A percentile compares a stretch with the other conserved stretches of the same genome.
These are phyloP conservation scores for Globisporangium irregulare DNA, from an alignment of 352 stramenopile genomes.

Conservation along the genomic window DNA sequence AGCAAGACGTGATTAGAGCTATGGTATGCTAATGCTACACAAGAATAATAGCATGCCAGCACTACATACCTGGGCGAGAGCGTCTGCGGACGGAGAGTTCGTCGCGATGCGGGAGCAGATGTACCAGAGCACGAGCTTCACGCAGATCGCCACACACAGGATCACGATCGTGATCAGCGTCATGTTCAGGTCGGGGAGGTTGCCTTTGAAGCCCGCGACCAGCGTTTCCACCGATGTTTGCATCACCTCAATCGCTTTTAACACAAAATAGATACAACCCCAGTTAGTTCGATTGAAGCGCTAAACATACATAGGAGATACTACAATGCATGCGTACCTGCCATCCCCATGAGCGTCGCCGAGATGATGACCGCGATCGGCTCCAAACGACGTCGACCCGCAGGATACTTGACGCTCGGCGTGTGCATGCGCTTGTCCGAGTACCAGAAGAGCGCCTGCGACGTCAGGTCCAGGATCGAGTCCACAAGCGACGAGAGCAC, in stretches of 20 bases:
- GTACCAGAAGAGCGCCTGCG: slow-evolving; percentile 92
- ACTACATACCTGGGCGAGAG: slow-evolving; percentile 48
- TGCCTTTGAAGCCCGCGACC: slow-evolving; percentile 58
- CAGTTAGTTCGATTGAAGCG: background rate
- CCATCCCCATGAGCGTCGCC: slow-evolving; percentile 96
- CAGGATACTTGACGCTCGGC: slow-evolving; percentile 91
- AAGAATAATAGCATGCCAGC: background rate
- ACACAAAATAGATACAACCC: background rate
- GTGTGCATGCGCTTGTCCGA: slow-evolving; percentile 92
- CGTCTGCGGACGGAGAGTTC: slow-evolving; percentile 67
- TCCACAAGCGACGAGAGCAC: slow-evolving; percentile 95
- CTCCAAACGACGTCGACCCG: slow-evolving; percentile 90
- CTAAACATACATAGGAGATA: background rate
- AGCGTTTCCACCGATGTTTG: slow-evolving; percentile 89
- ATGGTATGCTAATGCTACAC: no score
- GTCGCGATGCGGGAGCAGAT: slow-evolving; percentile 66
- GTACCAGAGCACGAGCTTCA: slow-evolving; percentile 85
- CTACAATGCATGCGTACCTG: slow-evolving; percentile 33
- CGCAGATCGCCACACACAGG: slow-evolving; percentile 62
- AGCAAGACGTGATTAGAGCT: no score
- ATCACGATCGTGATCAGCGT: slow-evolving; percentile 62
- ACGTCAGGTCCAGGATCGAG: slow-evolving; percentile 93
- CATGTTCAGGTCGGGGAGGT: slow-evolving; percentile 67
- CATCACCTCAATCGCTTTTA: slow-evolving; percentile 90
- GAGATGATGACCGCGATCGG: slow-evolving; percentile 95